phyloP scores from a whole-genome alignment of 495 filamentous ascomycete species.

The Diplogelasinospora grovesii region DNA sequence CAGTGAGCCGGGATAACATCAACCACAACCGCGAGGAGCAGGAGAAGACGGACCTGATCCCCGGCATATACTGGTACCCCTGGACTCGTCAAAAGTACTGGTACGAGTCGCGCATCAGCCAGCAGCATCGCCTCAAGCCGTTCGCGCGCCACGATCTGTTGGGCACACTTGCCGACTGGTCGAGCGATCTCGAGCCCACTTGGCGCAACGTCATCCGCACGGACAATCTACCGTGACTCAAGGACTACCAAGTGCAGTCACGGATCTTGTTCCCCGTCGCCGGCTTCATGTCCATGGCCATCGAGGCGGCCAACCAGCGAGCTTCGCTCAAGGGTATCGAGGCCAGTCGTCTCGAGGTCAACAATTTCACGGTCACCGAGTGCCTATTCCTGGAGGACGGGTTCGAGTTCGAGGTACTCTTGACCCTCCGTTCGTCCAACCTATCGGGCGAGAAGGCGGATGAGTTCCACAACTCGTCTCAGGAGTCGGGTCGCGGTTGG shows the following conservation, averaged over 20 bases:
- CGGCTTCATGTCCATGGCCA: too few species aligned
- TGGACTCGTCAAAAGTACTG: conserved; percentile 44
- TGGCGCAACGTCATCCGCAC: conserved; percentile 44
- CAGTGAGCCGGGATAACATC: too few species aligned
- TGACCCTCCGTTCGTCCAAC: conserved; percentile 17
- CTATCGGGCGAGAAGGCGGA: neutral
- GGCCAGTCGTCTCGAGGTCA: conserved; percentile 15
- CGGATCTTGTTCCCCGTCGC: too few species aligned
- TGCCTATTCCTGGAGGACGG: conserved; percentile 19
- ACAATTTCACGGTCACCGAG: conserved; percentile 11
- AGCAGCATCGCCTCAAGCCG: conserved; percentile 39
- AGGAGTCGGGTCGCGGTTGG: conserved; percentile 22
- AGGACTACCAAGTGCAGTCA: too few species aligned
- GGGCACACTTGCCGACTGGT: conserved; percentile 33
- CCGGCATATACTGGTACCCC: conserved; percentile 43
- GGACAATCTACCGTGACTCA: conserved; percentile 32
- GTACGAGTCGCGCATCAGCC: conserved; percentile 37
- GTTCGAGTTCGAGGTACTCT: conserved; percentile 21
- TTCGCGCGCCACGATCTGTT: conserved; percentile 42
- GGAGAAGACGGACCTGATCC: conserved; percentile 33
- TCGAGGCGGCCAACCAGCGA: too few species aligned
- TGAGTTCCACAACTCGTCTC: conserved; percentile 34
- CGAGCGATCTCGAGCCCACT: conserved; percentile 32
- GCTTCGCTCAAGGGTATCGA: conserved; percentile 19
- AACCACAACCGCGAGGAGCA: conserved; percentile 26